Evolutionary conservation across 345 rosid species (phyloP).

Genomic region (Citrus mangshanensis): DNA sequence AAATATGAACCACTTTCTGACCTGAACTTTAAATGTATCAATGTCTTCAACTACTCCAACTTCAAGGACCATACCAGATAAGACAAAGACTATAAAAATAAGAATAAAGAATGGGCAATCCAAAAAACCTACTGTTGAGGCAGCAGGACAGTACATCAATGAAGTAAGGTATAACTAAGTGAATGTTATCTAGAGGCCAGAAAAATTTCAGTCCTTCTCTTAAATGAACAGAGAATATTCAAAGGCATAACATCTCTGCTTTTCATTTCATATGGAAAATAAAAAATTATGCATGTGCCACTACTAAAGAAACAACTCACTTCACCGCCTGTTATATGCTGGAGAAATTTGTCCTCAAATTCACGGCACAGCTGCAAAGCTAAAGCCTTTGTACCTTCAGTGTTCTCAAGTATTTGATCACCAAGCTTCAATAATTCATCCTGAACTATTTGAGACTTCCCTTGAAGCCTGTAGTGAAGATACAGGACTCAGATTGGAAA

Average conservation of each 20-base stretch:
- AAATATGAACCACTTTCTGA: background rate
- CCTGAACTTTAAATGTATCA: background rate
- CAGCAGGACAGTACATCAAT: background rate
- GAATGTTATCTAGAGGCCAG: background rate
- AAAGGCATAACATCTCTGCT: background rate
- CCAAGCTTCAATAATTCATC: conserved; percentile 89
- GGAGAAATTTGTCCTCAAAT: conserved; percentile 97
- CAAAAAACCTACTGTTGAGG: background rate
- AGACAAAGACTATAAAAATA: no score
- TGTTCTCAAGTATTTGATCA: conserved; percentile 71
- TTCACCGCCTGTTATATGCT: conserved; percentile 85
- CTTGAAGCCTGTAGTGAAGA: conserved; percentile 67
- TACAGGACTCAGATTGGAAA: background rate
- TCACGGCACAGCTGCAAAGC: conserved; percentile 99
- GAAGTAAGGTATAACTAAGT: background rate
- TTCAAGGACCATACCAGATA: no score
- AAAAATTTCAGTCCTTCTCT: background rate
- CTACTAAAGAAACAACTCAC: conserved; percentile 46
- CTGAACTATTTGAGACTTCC: conserved; percentile 83
- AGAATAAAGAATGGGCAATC: background rate
- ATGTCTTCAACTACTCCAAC: background rate
- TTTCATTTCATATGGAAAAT: background rate
- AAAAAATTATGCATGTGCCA: background rate
- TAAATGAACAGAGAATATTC: background rate
- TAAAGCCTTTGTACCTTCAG: conserved; percentile 95